Evolutionary conservation across 2,329 filamentous ascomycete genomes (phyloP).

Genomic region (Tolypocladium endophyticum): DNA sequence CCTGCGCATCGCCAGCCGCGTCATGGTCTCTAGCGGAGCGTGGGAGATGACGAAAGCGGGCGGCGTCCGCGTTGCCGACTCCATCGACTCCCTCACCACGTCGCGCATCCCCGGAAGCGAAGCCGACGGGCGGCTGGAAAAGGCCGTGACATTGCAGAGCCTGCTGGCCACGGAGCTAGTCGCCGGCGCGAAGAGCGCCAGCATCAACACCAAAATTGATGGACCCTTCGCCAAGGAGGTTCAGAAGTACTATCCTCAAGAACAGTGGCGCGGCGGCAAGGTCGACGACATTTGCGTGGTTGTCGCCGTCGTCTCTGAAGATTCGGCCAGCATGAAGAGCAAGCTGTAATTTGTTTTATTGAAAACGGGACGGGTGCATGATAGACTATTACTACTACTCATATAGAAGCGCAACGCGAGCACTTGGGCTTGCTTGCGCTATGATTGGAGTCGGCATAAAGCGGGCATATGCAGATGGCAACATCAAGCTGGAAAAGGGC

Average conservation of each 20-base stretch:
- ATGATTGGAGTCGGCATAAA: neutral
- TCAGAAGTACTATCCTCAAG: slow-evolving; percentile 73
- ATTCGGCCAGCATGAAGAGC: slow-evolving; percentile 21
- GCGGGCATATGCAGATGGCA: neutral
- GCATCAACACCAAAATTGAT: slow-evolving; percentile 69
- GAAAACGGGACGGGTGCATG: neutral
- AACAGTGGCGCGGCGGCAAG: slow-evolving; percentile 86
- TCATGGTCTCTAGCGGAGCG: slow-evolving; percentile 64
- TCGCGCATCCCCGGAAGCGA: slow-evolving; percentile 13
- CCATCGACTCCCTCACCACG: slow-evolving; percentile 37
- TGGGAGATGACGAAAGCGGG: slow-evolving; percentile 55
- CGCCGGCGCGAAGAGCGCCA: slow-evolving; percentile 73
- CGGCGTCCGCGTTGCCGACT: slow-evolving; percentile 53
- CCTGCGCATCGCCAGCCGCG: slow-evolving; percentile 63
- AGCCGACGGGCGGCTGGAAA: slow-evolving; percentile 11
- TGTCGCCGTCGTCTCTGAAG: slow-evolving; percentile 65
- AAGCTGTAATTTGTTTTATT: slow-evolving; percentile 17
- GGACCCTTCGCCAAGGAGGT: slow-evolving; percentile 94
- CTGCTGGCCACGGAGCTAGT: slow-evolving; percentile 71
- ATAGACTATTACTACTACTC: neutral
- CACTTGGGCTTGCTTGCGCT: neutral
- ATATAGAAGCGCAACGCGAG: neutral
- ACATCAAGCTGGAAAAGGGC: neutral
- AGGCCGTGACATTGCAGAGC: slow-evolving; percentile 55
- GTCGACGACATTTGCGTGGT: slow-evolving; percentile 91